A percentile compares a stretch with the other conserved stretches of the same genome.
Evolutionary conservation across 2,329 filamentous ascomycete genomes (phyloP).

Genomic region (Paradendryphiella salina): DNA sequence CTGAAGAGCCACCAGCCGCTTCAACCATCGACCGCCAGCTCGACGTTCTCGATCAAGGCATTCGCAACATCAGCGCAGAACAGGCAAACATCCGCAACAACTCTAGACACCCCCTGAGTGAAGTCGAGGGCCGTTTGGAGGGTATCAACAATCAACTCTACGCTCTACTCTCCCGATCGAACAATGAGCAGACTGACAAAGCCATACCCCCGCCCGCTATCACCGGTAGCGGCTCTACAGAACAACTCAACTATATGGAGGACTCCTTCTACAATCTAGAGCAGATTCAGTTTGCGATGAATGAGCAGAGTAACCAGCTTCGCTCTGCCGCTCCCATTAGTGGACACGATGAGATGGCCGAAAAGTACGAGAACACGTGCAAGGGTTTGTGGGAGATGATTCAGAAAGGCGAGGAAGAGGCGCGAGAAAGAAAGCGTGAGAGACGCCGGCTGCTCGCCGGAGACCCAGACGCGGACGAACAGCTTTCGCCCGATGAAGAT

Average conservation of each 20-base stretch:
- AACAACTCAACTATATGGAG: constrained; percentile 71
- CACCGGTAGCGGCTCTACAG: constrained; percentile 61
- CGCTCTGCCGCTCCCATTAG: constrained; percentile 25
- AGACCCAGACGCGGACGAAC: constrained; percentile 62
- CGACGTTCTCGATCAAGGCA: constrained; percentile 69
- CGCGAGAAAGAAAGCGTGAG: constrained; percentile 45
- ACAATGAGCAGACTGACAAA: constrained; percentile 57
- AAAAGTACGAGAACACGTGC: constrained; percentile 56
- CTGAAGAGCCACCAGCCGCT: constrained; percentile 26
- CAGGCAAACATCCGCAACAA: constrained; percentile 47
- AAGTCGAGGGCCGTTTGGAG: constrained; percentile 48
- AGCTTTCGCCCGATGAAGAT: constrained; percentile 64
- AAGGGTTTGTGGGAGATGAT: constrained; percentile 59
- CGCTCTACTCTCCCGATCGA: constrained; percentile 48
- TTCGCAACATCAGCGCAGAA: constrained; percentile 64
- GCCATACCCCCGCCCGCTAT: constrained; percentile 62
- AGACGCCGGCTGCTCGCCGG: constrained; percentile 50
- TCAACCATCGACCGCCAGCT: constrained; percentile 60
- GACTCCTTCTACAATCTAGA: constrained; percentile 57
- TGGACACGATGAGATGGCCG: constrained; percentile 32
- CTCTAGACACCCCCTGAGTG: constrained; percentile 35
- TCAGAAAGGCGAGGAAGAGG: constrained; percentile 48
- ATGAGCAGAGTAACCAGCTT: constrained; percentile 36
- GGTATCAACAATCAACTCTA: constrained; percentile 67
- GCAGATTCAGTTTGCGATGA: constrained; percentile 40